These are phyloP conservation scores for Teratosphaeria nubilosa DNA, from an alignment of 2,329 filamentous ascomycete species.

Conservation along the genomic window DNA sequence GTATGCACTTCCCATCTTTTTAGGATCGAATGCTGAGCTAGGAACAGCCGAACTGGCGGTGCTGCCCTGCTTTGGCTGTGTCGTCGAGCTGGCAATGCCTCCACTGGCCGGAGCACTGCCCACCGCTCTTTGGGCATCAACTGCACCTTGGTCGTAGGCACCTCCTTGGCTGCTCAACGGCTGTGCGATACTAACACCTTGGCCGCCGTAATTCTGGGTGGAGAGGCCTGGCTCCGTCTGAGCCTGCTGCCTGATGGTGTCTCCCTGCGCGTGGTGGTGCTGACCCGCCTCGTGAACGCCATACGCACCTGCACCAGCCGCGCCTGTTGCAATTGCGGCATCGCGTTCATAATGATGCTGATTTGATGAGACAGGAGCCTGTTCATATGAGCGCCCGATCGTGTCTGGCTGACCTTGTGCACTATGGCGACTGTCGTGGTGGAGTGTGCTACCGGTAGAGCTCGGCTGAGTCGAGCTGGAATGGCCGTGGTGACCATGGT, in stretches of 20 bases:
- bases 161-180: not conserved
- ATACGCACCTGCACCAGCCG: conserved; percentile 8
- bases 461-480: not conserved
- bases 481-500: not conserved
- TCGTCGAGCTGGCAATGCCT: not conserved
- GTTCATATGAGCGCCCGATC: not conserved
- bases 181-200: not conserved
- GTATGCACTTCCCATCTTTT: conserved; percentile 6
- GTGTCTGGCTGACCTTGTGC: not conserved
- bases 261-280: conserved; percentile 1
- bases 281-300: conserved; percentile 20
- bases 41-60: not conserved
- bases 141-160: not conserved
- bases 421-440: not conserved
- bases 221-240: not conserved
- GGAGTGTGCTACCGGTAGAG: not conserved
- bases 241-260: not conserved
- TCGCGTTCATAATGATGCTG: conserved; percentile 18
- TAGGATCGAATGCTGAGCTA: not conserved
- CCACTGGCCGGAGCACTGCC: not conserved
- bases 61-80: conserved; percentile 20
- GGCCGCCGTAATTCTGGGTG: not conserved
- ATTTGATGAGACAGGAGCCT: not conserved
- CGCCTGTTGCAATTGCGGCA: conserved; percentile 15
- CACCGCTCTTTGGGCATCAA: not conserved